Percentiles rank a stretch among this genome's conserved stretches.
Evolutionary conservation across 257 asterid genomes (phyloP).

Genomic region (Mentha longifolia): DNA sequence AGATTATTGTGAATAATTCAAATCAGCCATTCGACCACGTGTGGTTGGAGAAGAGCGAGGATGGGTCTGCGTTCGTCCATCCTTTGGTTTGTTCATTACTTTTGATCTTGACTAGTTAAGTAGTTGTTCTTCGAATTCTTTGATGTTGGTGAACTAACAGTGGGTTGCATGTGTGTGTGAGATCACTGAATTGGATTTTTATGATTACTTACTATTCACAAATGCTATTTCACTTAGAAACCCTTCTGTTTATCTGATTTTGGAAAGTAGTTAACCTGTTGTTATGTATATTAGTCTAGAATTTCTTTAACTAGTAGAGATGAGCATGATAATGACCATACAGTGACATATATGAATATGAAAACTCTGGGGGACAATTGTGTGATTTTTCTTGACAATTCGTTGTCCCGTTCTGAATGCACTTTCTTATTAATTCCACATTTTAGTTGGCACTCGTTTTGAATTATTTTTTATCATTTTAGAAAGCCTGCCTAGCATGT

Average conservation of each 20-base stretch:
- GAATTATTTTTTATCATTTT: background rate
- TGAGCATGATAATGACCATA: slow-evolving; percentile 19
- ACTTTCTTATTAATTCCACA: slow-evolving; percentile 3
- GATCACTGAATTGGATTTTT: too few relatives aligned
- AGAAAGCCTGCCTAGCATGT: background rate
- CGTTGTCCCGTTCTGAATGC: background rate
- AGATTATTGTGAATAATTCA: slow-evolving; percentile 74
- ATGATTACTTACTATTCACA: too few relatives aligned
- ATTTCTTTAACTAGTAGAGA: background rate
- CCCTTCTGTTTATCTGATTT: background rate
- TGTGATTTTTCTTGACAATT: background rate
- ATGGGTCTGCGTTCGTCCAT: slow-evolving; percentile 68
- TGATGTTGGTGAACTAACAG: too few relatives aligned
- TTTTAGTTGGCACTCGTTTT: background rate
- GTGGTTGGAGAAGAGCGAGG: slow-evolving; percentile 83
- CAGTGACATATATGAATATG: background rate
- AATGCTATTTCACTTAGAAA: too few relatives aligned
- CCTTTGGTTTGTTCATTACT: slow-evolving; percentile 65
- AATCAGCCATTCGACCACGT: slow-evolving; percentile 92
- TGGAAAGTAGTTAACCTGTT: background rate
- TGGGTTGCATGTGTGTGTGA: too few relatives aligned
- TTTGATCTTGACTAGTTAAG: background rate
- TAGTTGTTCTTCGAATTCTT: background rate
- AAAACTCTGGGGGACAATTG: slow-evolving; percentile 5
- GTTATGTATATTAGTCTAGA: background rate